Base-by-base conservation (phyloP, 345 rosid species). In the Corymbia maculata region DNA sequence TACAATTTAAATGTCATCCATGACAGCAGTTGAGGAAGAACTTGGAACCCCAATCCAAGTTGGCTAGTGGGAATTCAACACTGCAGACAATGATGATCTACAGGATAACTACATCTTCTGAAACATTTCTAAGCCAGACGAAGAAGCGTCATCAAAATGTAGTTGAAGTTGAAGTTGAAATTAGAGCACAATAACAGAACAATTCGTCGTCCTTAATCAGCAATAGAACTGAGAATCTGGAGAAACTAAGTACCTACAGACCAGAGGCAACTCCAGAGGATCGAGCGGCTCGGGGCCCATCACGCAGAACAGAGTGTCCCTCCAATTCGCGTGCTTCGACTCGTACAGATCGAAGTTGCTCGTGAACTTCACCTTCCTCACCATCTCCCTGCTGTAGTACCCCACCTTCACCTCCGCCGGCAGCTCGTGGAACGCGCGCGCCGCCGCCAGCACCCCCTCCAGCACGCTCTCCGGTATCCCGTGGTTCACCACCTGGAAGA, bases 401-500 rank as follows among this genome's bases (percentile, higher is more conserved):
- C 86, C 61, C 53, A 8, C 51, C 86, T 89, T 92, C 79, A 45
- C 87, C 66, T 92, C 93, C 61, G 52, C n/a, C 30, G 87, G 90
- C 13, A 90, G 91, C 91, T 92, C 91, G 86, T 92, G 91, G 84
- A 90, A 87, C 42, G 86, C 88, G 55, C 91, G 87, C 12, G 66
- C 87, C 51, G 89, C 91, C 87, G 82, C 87, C 88, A 92, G 16
- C 91, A 88, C 84, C 88, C 52, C 89, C 11, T 87, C 93, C 84
- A 90, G n/a, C 79, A 88, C 52, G 79, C 68, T 82, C 87, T 8
- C 52, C 8, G 55, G 84, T 15, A 90, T 59, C 11, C 88, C 92
- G 59, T 92, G 93, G 70, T 89, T 89, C 59, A 92, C 88, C 85
- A 92, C 89, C 90, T 90, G 92, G 88, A 92, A 92, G 86, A 92